Conservation (phyloP, 2,329 filamentous ascomycete species). For the Phialemonium atrogriseum region DNA sequence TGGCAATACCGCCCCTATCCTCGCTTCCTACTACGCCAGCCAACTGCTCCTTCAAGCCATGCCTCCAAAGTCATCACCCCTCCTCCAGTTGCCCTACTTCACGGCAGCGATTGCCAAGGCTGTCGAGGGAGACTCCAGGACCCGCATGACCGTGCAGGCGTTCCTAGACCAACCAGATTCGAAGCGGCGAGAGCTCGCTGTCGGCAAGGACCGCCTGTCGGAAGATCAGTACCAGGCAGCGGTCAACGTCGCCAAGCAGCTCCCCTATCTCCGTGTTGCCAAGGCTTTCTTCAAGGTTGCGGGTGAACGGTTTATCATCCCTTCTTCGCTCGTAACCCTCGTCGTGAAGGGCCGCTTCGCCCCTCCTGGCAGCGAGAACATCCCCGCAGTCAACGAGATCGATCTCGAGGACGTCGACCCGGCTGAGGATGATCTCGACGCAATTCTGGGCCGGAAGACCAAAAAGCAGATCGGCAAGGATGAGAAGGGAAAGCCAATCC, state of each 20-base stretch:
- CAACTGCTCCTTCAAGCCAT: constrained; percentile 89
- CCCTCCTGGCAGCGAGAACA: constrained; percentile 68
- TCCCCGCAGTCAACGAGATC: constrained; percentile 65
- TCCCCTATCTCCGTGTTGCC: constrained; percentile 76
- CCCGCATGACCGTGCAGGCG: constrained; percentile 70
- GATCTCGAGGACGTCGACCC: constrained; percentile 90
- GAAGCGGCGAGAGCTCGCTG: constrained; percentile 61
- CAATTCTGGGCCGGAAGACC: constrained; percentile 69
- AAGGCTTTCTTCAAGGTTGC: constrained; percentile 98
- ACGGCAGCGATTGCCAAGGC: constrained; percentile 57
- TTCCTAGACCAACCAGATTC: constrained; percentile 80
- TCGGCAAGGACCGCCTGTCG: constrained; percentile 63
- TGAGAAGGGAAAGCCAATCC: constrained; percentile 45
- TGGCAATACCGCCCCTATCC: constrained; percentile 71
- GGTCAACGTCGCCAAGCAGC: constrained; percentile 69
- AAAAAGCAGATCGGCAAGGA: constrained; percentile 60
- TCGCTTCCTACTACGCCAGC: constrained; percentile 71
- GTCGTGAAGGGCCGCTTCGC: constrained; percentile 93
- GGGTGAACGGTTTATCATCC: constrained; percentile 87
- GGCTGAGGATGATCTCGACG: constrained; percentile 85
- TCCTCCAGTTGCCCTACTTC: constrained; percentile 87
- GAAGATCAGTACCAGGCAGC: constrained; percentile 70
- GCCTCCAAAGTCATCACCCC: constrained; percentile 71
- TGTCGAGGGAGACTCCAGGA: constrained; percentile 67
- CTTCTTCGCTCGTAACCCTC: constrained; percentile 84